Conservation (phyloP, 116 monocot genomes). For the Iris pallida region DNA sequence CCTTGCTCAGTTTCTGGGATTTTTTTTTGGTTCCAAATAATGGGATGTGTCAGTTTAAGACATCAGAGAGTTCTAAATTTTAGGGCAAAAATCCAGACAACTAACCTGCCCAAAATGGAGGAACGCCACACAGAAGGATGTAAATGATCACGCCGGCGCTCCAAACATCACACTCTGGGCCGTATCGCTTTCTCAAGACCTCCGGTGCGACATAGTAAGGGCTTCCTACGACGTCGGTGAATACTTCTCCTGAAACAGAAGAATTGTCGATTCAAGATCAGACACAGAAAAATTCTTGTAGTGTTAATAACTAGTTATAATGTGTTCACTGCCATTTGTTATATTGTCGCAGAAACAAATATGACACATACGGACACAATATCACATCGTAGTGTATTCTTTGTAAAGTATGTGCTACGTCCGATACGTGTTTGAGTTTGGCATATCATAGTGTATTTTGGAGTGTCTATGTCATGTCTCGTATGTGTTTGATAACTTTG, state of each 20-base stretch:
- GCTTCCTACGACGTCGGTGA: slow-evolving; percentile 33
- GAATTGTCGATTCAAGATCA: neutral
- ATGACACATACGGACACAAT: no score
- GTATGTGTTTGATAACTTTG: no score
- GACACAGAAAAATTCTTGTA: neutral
- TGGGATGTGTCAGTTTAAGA: neutral
- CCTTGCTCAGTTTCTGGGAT: slow-evolving; percentile 23
- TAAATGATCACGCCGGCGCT: slow-evolving; percentile 34
- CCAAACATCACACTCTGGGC: slow-evolving; percentile 34
- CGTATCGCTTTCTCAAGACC: slow-evolving; percentile 32
- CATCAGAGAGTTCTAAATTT: neutral
- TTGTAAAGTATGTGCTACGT: no score
- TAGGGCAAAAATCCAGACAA: neutral
- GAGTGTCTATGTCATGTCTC: no score
- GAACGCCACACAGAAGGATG: slow-evolving; percentile 29
- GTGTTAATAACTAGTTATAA: no score
- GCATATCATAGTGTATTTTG: no score
- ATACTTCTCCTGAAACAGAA: slow-evolving; percentile 19
- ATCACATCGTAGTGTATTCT: no score
- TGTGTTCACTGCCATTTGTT: no score
- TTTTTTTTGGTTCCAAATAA: no score
- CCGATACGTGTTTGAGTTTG: no score
- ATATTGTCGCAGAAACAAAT: no score
- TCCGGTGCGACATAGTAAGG: slow-evolving; percentile 40
- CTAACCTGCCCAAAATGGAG: slow-evolving; percentile 37